Base-by-base conservation (phyloP, 2,329 filamentous ascomycete species). In the Teratosphaeria zuluensis region DNA sequence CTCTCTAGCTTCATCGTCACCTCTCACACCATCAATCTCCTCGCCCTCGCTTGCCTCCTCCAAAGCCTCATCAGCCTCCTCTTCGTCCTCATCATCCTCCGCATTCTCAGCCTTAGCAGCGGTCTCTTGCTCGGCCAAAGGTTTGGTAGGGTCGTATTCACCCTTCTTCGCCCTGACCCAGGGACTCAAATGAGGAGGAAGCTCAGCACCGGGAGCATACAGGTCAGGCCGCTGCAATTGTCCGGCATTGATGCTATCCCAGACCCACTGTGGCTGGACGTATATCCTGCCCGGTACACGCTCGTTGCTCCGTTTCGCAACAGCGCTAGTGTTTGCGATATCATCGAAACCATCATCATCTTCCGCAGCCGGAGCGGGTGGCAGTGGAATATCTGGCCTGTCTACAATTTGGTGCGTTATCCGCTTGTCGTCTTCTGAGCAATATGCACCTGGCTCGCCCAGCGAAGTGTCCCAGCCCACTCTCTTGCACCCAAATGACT, bases 331-430 rank as follows among this genome's bases (percentile, higher is more conserved):
- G 57, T 80, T 78, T 48, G 42, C 42, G 21, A n/a, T n/a, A 9
- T 48, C 42, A 9, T 48, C 42, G 59, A 76, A 73, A 16, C 65
- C 61, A 33, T 79, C 78, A 42, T 77, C 75, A 2, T 70, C 70
- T 19, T 74, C 73, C 12, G 74, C 75, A 31, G 12, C 7, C 46
- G 74, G 65, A n/a, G 76, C 59, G 64, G 73, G 68, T 31, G 84
- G 59, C 2, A 73, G 64, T 7, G 77, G 73, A 1, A 95, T 77
- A 12, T 88, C 81, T 14, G 94, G 94, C 59, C 94, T 84, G 73
- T 99, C 94, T 58, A 99, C 89, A 65, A 99, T 87, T 73, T 99
- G 94, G 74, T 99, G 94, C 31, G 94, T 99, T 66, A 99, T 97
- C 58, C 86, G 80, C 5, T 90, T 84, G 70, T 99, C 91, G 16